A percentile compares a stretch with the other conserved stretches of the same genome.
Conservation (phyloP, 495 filamentous ascomycete species). For the Xylaria curta region DNA sequence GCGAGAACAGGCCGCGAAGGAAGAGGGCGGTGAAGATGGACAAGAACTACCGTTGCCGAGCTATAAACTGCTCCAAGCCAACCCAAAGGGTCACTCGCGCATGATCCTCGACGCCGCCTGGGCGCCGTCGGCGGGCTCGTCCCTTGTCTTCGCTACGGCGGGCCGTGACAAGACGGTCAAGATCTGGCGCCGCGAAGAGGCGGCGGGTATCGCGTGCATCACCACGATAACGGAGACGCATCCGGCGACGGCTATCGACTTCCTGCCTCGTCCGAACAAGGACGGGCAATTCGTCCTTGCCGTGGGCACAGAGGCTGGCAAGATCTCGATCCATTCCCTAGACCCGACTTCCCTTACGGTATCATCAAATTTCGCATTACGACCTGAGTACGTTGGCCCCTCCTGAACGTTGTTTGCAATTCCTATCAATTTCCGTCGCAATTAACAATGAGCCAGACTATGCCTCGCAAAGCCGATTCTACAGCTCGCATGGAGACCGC, state of each 20-base stretch:
- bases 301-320: conserved; percentile 68
- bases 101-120: conserved; percentile 90
- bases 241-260: conserved; percentile 80
- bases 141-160: conserved; percentile 77
- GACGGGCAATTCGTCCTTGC: conserved; percentile 63
- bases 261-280: conserved; percentile 43
- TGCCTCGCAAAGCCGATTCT: conserved; percentile 77
- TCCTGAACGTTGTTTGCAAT: conserved; percentile 1
- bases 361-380: conserved; percentile 51
- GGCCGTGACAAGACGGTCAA: conserved; percentile 86
- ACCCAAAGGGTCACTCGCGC: conserved; percentile 84
- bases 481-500: conserved; percentile 79
- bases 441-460: conserved; percentile 36
- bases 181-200: conserved; percentile 64
- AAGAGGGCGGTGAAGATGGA: neutral
- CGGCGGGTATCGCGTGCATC: conserved; percentile 48
- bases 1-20: conserved; percentile 39
- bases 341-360: conserved; percentile 52
- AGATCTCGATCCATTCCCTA: conserved; percentile 52
- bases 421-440: no score
- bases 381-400: conserved; percentile 43
- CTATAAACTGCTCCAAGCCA: conserved; percentile 65
- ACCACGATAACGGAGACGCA: conserved; percentile 60
- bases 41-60: conserved; percentile 3
- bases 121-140: conserved; percentile 58